These are phyloP conservation scores for Phialophora chinensis DNA, from an alignment of 2,329 filamentous ascomycete species.

Conservation along the genomic window DNA sequence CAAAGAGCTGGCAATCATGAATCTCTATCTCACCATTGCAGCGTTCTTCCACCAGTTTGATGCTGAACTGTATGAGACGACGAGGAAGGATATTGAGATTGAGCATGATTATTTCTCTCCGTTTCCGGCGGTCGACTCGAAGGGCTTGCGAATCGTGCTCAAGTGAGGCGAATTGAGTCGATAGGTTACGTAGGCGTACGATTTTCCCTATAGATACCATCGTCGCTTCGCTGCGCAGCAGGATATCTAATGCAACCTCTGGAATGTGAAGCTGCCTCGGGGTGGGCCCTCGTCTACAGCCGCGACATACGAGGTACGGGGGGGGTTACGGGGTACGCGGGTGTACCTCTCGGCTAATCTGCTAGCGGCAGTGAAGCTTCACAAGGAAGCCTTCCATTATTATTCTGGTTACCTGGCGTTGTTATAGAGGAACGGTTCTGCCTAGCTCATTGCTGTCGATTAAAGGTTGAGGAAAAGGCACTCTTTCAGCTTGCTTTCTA, in stretches of 20 bases:
- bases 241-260: not conserved
- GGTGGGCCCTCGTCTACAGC: not conserved
- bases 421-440: slow-evolving; percentile 1
- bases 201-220: not conserved
- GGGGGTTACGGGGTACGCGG: not conserved
- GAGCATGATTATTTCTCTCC: slow-evolving; percentile 43
- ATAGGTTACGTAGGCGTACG: not conserved
- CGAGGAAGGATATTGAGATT: slow-evolving; percentile 42
- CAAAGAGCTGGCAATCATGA: slow-evolving; percentile 42
- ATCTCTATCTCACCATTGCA: slow-evolving; percentile 42
- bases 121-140: slow-evolving; percentile 39
- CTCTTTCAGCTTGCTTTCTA: not conserved
- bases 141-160: slow-evolving; percentile 40
- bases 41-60: slow-evolving; percentile 42
- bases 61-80: slow-evolving; percentile 42
- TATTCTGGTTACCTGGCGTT: not conserved
- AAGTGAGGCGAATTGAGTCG: slow-evolving; percentile 14
- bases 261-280: not conserved
- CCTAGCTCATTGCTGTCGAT: not conserved
- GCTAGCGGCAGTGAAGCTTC: not conserved
- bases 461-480: not conserved
- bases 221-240: not conserved
- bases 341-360: not conserved
- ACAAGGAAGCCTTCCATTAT: not conserved
- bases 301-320: slow-evolving; percentile 1